A percentile compares a stretch with the other conserved stretches of the same genome.
These are phyloP conservation scores for Coemansia sp. DNA, from an alignment of 192 early-diverging fungal genomes.

Conservation along the genomic window DNA sequence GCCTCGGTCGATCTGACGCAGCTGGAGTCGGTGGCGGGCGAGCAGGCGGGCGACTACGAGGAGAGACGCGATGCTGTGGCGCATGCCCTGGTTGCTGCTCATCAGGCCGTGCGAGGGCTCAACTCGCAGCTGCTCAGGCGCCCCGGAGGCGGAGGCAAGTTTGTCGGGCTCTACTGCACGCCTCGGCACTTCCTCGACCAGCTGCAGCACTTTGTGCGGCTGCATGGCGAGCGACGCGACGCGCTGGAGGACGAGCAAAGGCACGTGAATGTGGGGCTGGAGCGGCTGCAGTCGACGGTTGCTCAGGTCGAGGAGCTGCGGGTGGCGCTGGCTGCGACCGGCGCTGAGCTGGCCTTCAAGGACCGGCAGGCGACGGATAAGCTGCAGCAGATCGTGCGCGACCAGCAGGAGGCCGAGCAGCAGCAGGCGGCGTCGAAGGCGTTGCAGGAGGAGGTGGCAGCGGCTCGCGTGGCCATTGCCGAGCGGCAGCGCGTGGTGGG, in stretches of 20 bases:
- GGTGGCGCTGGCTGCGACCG: constrained; percentile 82
- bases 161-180: constrained; percentile 80
- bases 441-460: constrained; percentile 76
- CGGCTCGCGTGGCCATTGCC: constrained; percentile 76
- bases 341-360: constrained; percentile 85
- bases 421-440: constrained; percentile 81
- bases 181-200: constrained; percentile 99
- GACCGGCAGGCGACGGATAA: constrained; percentile 92
- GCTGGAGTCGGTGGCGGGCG: constrained; percentile 50
- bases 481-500: constrained; percentile 80
- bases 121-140: constrained; percentile 84
- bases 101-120: constrained; percentile 86
- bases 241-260: constrained; percentile 98
- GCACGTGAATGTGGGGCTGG: constrained; percentile 96
- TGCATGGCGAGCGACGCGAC: constrained; percentile 92
- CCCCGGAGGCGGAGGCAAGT: constrained; percentile 61
- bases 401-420: constrained; percentile 93
- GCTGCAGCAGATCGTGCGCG: constrained; percentile 92
- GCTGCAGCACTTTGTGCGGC: constrained; percentile 87
- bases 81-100: constrained; percentile 92
- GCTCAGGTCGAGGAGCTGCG: constrained; percentile 94
- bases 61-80: constrained; percentile 89
- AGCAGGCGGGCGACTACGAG: constrained; percentile 63
- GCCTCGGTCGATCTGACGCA: constrained; percentile 83
- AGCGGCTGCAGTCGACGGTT: constrained; percentile 94